Base-by-base conservation (phyloP, 768 basidiomycete species). In the Termitomyces heimii region DNA sequence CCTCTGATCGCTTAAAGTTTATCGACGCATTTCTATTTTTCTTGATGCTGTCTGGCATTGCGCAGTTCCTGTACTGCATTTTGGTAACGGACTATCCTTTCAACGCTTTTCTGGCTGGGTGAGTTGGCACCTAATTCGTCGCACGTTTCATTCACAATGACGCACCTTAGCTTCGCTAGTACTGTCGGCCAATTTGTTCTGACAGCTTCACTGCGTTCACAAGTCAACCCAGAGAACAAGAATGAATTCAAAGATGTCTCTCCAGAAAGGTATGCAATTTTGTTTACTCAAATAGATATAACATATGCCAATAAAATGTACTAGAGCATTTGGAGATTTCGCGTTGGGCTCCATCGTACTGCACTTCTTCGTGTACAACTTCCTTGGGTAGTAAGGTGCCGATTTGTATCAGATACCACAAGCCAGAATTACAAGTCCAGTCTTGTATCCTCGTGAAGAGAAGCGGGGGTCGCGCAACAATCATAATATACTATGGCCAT, bases 361-460 rank as follows among this genome's bases (percentile, higher is more conserved):
- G 34, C 97, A 99, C 72, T 94, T 98, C 78, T 99, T 98, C 70
- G 95, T 97, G 59, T 98, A 87, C 81, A 98, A 98, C 75, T 98
- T 97, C 81, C 81, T 99, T 14, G 97, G 96, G 70, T 98, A 68
- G 73, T 47, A 51, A 22, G 10, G 32, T 32, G 49, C 54, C 22
- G 22, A 52, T 20, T 40, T 60, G 46, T 65, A 53, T 58, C 49
- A 62, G 64, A 60, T 62, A 63, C 58, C 51, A 55, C 22, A 55
- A 29, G 46, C 42, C 32, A 22, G 31, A 9, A n/a, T 16, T 18
- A 28, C 18, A 40, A 29, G 37, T 28, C n/a, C 51, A 40, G n/a
- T n/a, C 13, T 20, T 20, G 26, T 20, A 13, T 52, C 18, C 10
- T 35, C 24, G 32, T 13, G 32, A 56, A 58, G 31, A 14, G 6